Base-by-base conservation (phyloP, 176 grass and related monocot species). In the Ensete glaucum region DNA sequence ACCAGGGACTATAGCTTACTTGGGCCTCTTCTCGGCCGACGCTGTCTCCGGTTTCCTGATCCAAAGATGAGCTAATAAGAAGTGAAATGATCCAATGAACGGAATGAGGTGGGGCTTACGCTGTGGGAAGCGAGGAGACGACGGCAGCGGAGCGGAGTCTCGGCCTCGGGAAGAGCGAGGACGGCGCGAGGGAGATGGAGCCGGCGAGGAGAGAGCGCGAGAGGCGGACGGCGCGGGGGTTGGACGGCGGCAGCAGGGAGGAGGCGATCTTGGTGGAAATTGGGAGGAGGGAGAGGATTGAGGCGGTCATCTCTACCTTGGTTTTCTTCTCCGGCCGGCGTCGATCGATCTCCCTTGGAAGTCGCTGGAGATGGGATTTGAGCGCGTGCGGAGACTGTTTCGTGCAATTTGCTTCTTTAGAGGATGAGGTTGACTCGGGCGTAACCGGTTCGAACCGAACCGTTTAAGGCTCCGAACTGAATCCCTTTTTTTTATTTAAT, bases 91-190 rank as follows among this genome's bases (percentile, higher is more conserved):
- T 0, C 34, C 34, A 20, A 51, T 9, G 8, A 10, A 16, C 20
- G 57, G 1, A 7, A 70, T n/a, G 67, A 50, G 1, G 5, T 9
- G 16, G 34, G 34, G 67, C 15, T 50, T 69, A 69, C 67, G 67
- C 67, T 19, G 67, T 70, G 8, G 67, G 67, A 43, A 70, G 67
- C 67, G 21, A 51, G 48, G 20, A 70, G 26, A 70, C 67, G 11
- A 70, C 43, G 48, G 67, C 48, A 9, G 34, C 7, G 67, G 11
- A 14, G 67, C 48, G 43, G 34, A 29, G 17, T 14, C 1, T 21
- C 20, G 48, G 17, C 16, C 14, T n/a, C 29, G 48, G 48, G 67
- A 52, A 50, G 9, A 50, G 6, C 43, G 16, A 9, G 9, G 34
- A 3, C 6, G 34, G 1, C 34, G 67, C 67, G 67, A 70, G 67